Evolutionary conservation across 2,329 filamentous ascomycete genomes (phyloP).

Genomic region (Penicillium sp.): DNA sequence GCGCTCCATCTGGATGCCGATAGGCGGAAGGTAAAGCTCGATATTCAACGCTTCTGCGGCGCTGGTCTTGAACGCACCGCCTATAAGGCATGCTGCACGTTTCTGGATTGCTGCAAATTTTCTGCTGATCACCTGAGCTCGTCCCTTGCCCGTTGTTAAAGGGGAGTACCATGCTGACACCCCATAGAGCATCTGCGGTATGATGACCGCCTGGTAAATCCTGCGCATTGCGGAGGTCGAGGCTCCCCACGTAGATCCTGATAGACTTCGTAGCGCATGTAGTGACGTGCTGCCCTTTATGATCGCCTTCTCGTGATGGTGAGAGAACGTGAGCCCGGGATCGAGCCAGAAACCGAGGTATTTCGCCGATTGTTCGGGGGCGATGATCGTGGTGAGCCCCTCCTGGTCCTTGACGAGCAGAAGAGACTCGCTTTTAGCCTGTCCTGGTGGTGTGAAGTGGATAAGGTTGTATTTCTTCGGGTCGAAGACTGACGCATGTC

Average conservation of each 20-base stretch:
- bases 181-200: not conserved
- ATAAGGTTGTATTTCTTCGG: not conserved
- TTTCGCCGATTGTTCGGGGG: not conserved
- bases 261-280: not conserved
- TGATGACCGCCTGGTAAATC: conserved; percentile 3
- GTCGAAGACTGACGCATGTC: not conserved
- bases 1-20: not conserved
- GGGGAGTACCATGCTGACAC: not conserved
- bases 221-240: not conserved
- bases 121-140: not conserved
- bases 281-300: conserved; percentile 8
- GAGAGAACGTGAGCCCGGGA: conserved; percentile 1
- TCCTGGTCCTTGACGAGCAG: too few relatives aligned
- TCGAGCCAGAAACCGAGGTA: conserved; percentile 16
- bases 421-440: not conserved
- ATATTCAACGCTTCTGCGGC: not conserved
- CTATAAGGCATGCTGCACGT: not conserved
- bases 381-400: too few relatives aligned
- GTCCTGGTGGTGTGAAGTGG: not conserved
- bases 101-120: not conserved
- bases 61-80: not conserved
- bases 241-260: not conserved
- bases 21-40: not conserved
- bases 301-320: not conserved
- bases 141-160: not conserved